phyloP scores from a whole-genome alignment of 192 early-diverging fungal genomes.

The Coemansia sp. region DNA sequence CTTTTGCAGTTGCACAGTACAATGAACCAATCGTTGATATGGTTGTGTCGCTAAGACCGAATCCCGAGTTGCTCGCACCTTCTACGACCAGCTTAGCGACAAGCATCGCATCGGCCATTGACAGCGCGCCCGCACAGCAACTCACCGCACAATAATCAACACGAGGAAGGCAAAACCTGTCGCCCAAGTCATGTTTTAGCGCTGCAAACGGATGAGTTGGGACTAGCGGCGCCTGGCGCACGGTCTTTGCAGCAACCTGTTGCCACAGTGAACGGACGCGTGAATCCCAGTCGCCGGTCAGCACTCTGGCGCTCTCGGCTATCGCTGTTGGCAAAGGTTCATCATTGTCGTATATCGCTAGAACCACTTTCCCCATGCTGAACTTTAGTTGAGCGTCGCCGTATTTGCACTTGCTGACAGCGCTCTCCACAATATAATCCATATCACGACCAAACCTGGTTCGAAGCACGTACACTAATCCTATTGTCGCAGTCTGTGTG shows the following conservation, averaged over 20 bases:
- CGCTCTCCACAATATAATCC: slow-evolving; percentile 1
- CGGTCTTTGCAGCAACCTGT: background rate
- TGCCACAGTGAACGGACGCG: slow-evolving; percentile 23
- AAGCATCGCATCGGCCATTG: slow-evolving; percentile 27
- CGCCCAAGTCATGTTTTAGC: background rate
- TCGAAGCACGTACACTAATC: slow-evolving; percentile 17
- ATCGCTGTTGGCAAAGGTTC: background rate
- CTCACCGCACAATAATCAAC: background rate
- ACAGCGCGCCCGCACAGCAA: slow-evolving; percentile 6
- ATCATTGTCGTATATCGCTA: slow-evolving; percentile 1
- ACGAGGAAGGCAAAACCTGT: background rate
- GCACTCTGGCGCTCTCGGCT: background rate
- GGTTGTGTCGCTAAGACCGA: slow-evolving; percentile 9
- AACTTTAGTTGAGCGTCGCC: slow-evolving; percentile 5
- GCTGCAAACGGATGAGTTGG: background rate
- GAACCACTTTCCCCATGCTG: slow-evolving; percentile 13
- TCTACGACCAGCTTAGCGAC: slow-evolving; percentile 12
- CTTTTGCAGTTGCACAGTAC: background rate
- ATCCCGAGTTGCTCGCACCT: background rate
- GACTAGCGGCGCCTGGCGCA: background rate
- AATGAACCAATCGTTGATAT: slow-evolving; percentile 13
- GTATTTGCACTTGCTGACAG: slow-evolving; percentile 4
- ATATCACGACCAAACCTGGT: background rate
- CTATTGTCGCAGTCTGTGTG: slow-evolving; percentile 14
- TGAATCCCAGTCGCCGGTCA: slow-evolving; percentile 18